Evolutionary conservation across 1,139 yeast genomes (phyloP).

Genomic region (Scheffersomyces stambukii): DNA sequence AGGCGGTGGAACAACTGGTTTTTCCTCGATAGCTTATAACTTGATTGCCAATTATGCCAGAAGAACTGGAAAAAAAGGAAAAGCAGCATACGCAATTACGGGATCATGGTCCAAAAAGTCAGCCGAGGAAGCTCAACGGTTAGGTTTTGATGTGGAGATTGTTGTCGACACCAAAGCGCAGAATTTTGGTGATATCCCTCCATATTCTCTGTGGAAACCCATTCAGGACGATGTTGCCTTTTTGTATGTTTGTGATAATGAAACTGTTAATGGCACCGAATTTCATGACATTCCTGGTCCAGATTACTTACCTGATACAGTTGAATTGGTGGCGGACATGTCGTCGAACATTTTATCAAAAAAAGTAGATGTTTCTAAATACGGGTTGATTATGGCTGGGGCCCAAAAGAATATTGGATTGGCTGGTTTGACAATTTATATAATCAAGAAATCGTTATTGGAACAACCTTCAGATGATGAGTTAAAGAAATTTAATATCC

Average conservation of each 20-base stretch:
- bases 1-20: conserved; percentile 97
- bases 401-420: conserved; percentile 97
- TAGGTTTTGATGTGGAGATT: conserved; percentile 73
- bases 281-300: conserved; percentile 51
- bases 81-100: conserved; percentile 83
- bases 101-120: conserved; percentile 94
- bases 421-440: conserved; percentile 91
- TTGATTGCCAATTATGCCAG: conserved; percentile 70
- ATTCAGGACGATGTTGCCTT: conserved; percentile 62
- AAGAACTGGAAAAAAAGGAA: conserved; percentile 67
- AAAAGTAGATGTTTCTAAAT: conserved; percentile 73
- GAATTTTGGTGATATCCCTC: conserved; percentile 67
- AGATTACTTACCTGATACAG: conserved; percentile 58
- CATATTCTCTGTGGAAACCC: conserved; percentile 57
- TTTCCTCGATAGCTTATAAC: conserved; percentile 82
- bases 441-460: conserved; percentile 74
- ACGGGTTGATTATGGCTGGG: conserved; percentile 87
- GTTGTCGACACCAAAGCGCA: conserved; percentile 65
- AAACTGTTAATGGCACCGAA: conserved; percentile 93
- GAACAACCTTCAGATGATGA: conserved; percentile 64
- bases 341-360: conserved; percentile 89
- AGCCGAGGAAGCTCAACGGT: conserved; percentile 76
- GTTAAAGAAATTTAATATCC: conserved; percentile 55
- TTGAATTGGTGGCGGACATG: conserved; percentile 88
- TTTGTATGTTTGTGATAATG: conserved; percentile 90